Evolutionary conservation across 805 yeast species (phyloP).

Genomic region (Saturnispora gosingensis): DNA sequence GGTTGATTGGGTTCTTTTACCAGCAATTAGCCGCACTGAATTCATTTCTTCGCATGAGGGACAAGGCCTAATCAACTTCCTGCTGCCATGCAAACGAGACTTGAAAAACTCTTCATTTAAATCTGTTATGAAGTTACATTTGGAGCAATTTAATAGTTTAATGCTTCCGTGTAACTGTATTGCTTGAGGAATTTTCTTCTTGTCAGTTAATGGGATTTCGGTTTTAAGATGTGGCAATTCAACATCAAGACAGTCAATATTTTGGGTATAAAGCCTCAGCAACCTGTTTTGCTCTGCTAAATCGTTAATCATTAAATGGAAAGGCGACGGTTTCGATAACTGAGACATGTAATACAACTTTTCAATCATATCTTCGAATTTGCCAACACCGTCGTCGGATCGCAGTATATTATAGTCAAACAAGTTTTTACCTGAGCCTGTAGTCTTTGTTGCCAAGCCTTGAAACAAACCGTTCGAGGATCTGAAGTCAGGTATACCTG

Average conservation of each 20-base stretch:
- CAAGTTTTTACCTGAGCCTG: conserved; percentile 44
- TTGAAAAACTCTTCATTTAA: conserved; percentile 45
- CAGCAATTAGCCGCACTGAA: conserved; percentile 43
- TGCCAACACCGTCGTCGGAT: conserved; percentile 45
- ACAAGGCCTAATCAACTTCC: conserved; percentile 43
- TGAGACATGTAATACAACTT: conserved; percentile 47
- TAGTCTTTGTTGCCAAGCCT: conserved; percentile 33
- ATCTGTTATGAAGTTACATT: conserved; percentile 52
- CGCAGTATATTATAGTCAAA: conserved; percentile 76
- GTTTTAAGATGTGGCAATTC: conserved; percentile 43
- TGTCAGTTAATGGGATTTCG: conserved; percentile 35
- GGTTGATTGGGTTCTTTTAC: conserved; percentile 55
- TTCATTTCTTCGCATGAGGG: conserved; percentile 56
- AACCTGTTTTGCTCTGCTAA: conserved; percentile 57
- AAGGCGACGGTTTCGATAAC: conserved; percentile 58
- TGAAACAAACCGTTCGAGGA: conserved; percentile 71
- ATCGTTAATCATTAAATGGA: conserved; percentile 55
- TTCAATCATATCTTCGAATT: conserved; percentile 69
- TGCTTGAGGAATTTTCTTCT: conserved; percentile 38
- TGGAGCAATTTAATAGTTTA: conserved; percentile 62
- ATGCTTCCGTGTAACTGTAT: conserved; percentile 84
- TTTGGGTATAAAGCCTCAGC: conserved; percentile 74
- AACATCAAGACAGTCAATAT: conserved; percentile 73
- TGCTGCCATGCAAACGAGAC: conserved; percentile 12
- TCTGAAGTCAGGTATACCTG: conserved; percentile 77